Evolutionary conservation across 176 grass and related monocot species (phyloP).

Genomic region (Zizania latifolia): DNA sequence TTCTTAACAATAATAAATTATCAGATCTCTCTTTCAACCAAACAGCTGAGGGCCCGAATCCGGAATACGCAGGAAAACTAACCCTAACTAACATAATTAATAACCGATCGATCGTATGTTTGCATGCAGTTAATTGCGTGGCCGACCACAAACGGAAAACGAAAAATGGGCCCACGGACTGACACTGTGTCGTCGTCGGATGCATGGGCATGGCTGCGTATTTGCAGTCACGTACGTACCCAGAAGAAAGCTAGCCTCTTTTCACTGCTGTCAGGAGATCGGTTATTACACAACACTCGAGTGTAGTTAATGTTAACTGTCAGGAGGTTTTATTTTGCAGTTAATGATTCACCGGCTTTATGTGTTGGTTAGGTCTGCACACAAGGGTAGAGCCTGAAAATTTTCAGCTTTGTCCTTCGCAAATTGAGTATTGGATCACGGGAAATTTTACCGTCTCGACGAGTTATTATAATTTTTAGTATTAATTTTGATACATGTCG

Average conservation of each 20-base stretch:
- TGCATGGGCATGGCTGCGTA: no score
- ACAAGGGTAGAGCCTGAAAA: background rate
- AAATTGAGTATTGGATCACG: no score
- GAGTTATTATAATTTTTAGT: no score
- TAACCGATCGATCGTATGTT: background rate
- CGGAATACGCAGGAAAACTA: no score
- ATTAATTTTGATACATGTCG: no score
- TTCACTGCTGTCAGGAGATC: slow-evolving; percentile 3
- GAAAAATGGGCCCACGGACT: background rate
- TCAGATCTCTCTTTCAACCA: no score
- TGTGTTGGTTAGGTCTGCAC: background rate
- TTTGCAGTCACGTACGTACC: background rate
- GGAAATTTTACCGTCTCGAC: no score
- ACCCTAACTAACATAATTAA: no score
- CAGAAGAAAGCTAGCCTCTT: background rate
- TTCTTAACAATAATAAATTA: no score
- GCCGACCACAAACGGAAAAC: background rate
- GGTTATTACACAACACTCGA: slow-evolving; percentile 11
- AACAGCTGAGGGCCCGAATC: no score
- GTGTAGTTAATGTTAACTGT: slow-evolving; percentile 5
- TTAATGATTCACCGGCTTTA: slow-evolving; percentile 11
- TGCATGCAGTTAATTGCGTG: background rate
- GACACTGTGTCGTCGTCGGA: background rate
- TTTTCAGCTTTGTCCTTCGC: background rate
- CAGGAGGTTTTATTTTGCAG: slow-evolving; percentile 7